Conservation (phyloP, 2,329 filamentous ascomycete genomes). For the Ascochyta koolunga region DNA sequence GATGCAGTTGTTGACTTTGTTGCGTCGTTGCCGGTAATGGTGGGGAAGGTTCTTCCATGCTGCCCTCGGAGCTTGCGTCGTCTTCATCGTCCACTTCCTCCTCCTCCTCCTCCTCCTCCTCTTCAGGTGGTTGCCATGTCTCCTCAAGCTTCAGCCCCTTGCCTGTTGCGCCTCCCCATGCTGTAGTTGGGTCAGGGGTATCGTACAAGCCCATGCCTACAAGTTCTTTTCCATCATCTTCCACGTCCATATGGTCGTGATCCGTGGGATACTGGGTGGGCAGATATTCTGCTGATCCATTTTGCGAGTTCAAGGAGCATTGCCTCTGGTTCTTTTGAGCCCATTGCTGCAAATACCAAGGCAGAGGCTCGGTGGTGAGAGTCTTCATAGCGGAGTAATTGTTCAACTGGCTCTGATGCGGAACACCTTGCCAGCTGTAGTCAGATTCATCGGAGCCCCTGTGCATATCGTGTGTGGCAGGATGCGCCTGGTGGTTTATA, state of each 20-base stretch:
- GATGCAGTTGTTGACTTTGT: constrained; percentile 25
- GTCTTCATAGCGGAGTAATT: constrained; percentile 40
- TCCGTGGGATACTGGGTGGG: constrained; percentile 57
- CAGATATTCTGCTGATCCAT: constrained; percentile 54
- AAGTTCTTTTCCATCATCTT: constrained; percentile 70
- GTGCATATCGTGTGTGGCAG: constrained; percentile 21
- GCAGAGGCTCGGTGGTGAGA: constrained; percentile 37
- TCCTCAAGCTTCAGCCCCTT: constrained; percentile 83
- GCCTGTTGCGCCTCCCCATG: constrained; percentile 62
- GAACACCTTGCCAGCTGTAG: constrained; percentile 36
- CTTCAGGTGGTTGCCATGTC: constrained; percentile 71
- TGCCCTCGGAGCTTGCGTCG: constrained; percentile 52
- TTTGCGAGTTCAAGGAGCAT: constrained; percentile 18
- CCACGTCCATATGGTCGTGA: constrained; percentile 60
- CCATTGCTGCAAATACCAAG: constrained; percentile 49
- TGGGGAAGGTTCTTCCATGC: constrained; percentile 44
- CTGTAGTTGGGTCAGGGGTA: constrained; percentile 66
- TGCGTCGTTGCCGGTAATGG: constrained; percentile 30
- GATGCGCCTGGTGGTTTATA: constrained; percentile 20
- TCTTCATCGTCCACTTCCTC: constrained; percentile 61
- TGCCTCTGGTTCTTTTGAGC: constrained; percentile 43
- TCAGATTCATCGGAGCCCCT: constrained; percentile 37
- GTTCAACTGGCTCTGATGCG: constrained; percentile 32
- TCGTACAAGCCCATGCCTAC: constrained; percentile 86
- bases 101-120: constrained; percentile 19